A percentile compares a stretch with the other conserved stretches of the same genome.
Conservation (phyloP, 2,329 filamentous ascomycete genomes). For the Dothistroma septosporum region DNA sequence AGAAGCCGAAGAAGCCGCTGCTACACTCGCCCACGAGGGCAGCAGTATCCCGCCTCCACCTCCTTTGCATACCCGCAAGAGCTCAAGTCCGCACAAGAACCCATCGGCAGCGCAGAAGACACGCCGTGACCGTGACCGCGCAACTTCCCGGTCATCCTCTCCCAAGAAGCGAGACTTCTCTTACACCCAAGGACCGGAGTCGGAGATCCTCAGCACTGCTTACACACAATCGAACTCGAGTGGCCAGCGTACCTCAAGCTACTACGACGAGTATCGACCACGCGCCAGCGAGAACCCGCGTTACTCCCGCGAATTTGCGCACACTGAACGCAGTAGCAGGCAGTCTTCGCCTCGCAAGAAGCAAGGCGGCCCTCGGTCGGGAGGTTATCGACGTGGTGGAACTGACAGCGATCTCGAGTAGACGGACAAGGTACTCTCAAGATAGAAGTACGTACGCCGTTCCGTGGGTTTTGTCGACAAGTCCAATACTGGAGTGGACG, state of each 20-base stretch:
- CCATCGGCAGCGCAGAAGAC: constrained; percentile 28
- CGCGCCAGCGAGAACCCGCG: constrained; percentile 24
- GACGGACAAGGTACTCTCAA: neutral
- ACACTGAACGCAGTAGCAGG: constrained; percentile 15
- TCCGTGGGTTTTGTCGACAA: neutral
- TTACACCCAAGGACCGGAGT: constrained; percentile 31
- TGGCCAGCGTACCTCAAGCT: constrained; percentile 29
- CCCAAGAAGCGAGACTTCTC: constrained; percentile 37
- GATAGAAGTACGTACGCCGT: neutral
- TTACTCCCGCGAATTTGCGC: constrained; percentile 21
- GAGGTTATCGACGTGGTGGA: constrained; percentile 28
- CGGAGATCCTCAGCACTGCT: constrained; percentile 34
- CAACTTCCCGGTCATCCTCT: constrained; percentile 27
- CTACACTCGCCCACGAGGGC: constrained; percentile 34
- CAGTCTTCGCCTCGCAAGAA: constrained; percentile 36
- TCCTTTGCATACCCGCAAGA: constrained; percentile 23
- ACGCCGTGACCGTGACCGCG: constrained; percentile 16
- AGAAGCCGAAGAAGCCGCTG: constrained; percentile 40
- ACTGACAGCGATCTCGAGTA: constrained; percentile 29
- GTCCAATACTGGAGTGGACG: too few relatives aligned
- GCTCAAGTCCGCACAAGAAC: constrained; percentile 27
- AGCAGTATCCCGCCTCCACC: constrained; percentile 23
- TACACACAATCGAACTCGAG: constrained; percentile 36
- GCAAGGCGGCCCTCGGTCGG: constrained; percentile 28
- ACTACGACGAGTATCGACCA: constrained; percentile 37